These are phyloP conservation scores for Patellifolia procumbens DNA, from an alignment of 179 eudicot genomes.

Conservation along the genomic window DNA sequence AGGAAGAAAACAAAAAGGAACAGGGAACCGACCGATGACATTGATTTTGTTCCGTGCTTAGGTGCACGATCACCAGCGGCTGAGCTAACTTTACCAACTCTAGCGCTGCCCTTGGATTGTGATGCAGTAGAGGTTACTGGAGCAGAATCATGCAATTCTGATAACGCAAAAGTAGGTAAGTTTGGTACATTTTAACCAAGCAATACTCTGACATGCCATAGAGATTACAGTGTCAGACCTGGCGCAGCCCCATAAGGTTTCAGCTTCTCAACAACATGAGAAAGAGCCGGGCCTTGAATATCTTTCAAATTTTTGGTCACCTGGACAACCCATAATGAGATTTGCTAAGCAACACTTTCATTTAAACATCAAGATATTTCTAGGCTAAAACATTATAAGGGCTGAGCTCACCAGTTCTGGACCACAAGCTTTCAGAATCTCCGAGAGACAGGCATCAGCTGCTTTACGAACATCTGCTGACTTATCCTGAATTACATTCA, in stretches of 20 bases:
- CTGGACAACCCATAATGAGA: conserved; percentile 36
- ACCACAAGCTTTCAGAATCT: conserved; percentile 76
- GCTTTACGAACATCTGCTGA: conserved; percentile 99
- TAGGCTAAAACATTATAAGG: background rate
- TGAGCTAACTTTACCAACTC: conserved; percentile 55
- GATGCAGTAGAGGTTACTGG: conserved; percentile 48
- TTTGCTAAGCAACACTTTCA: conserved; percentile 1
- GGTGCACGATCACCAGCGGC: conserved; percentile 61
- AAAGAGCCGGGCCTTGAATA: conserved; percentile 88
- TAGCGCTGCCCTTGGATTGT: conserved; percentile 48
- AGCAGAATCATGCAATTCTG: conserved; percentile 61
- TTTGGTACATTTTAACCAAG: background rate
- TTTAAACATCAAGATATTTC: background rate
- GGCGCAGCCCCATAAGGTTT: conserved; percentile 60
- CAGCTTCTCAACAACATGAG: conserved; percentile 71
- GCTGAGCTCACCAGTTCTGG: conserved; percentile 54
- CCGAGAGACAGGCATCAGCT: conserved; percentile 82
- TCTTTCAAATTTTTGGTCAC: conserved; percentile 81
- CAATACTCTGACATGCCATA: background rate
- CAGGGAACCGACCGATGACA: conserved; percentile 56
- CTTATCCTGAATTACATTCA: conserved; percentile 63
- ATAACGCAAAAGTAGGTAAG: conserved; percentile 15
- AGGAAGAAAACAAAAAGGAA: background rate
- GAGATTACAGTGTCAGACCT: conserved; percentile 40
- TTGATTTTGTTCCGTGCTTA: conserved; percentile 67